Base-by-base conservation (phyloP, 1,139 yeast genomes). In the Arxiozyma heterogenica region DNA sequence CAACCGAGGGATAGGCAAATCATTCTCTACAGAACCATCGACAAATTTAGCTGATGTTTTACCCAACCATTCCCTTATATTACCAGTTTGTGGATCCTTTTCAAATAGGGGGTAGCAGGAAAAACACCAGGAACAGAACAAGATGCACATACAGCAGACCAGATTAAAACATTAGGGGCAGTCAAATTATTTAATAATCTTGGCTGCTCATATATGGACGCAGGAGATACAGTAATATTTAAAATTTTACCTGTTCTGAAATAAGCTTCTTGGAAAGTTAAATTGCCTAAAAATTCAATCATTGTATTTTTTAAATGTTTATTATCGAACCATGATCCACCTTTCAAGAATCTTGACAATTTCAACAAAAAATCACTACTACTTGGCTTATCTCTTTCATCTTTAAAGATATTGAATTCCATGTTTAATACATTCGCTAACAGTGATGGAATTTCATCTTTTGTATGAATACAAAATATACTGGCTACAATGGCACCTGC, bases 111-210 rank as follows among this genome's bases (percentile, higher is more conserved):
- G 34, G 90, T 83, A 0, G 96, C 84, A 0, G 95, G 87, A 67
- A 93, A 94, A 1, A 93, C 78, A 1, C 96, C 87, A 0, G 99
- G 98, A 25, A 93, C 78, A 0, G 98, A 84, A 69, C 98, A 93
- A 44, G 96, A 87, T 1, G 98, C 97, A 71, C 97, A 90, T 1
- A 93, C 97, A 0, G 98, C 98, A 0, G 96, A 88, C 93, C 96
- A 85, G 45, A 93, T 84, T 21, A 93, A 77, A 5, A 91, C 98
- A 65, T 94, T 88, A 0, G 98, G 98, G 0, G 98, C 91, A 0
- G 98, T 93, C 53, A 94, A 76, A 64, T 93, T 90, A 65, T 93
- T 93, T 47, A 93, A 75, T 53, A 93, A 74, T 22, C 93, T 77
- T 3, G 96, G 96, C 44, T 88, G 76, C 82, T 86, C 93, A 63